Conservation (phyloP, 2,329 filamentous ascomycete species). For the Cordyceps militaris region DNA sequence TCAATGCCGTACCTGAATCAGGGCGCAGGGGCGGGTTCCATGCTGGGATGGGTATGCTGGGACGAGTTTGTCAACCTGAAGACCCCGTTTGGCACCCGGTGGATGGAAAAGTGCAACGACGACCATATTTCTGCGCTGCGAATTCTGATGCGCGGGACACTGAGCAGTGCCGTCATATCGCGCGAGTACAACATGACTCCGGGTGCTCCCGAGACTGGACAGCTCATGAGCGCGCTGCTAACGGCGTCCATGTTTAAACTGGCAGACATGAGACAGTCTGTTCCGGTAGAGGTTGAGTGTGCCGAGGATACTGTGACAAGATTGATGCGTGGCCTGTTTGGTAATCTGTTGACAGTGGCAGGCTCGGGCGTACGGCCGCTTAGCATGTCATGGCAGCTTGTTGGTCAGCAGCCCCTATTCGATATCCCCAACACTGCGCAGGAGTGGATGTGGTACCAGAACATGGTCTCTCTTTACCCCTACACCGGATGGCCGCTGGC, state of each 20-base stretch:
- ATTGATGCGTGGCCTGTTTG: conserved; percentile 18
- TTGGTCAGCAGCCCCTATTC: conserved; percentile 12
- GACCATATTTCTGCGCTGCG: conserved; percentile 16
- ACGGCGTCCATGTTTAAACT: conserved; percentile 17
- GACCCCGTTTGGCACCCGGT: conserved; percentile 14
- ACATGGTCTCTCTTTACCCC: conserved; percentile 15
- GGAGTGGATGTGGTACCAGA: conserved; percentile 18
- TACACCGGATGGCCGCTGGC: conserved; percentile 17
- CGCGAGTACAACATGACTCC: conserved; percentile 14
- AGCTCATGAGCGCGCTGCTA: conserved; percentile 16
- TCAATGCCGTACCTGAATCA: conserved; percentile 15
- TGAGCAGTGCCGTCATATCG: conserved; percentile 15
- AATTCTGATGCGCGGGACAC: conserved; percentile 16
- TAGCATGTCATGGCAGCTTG: conserved; percentile 18
- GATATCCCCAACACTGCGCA: conserved; percentile 13
- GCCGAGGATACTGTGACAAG: conserved; percentile 17
- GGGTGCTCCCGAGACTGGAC: conserved; percentile 12
- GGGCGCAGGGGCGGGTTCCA: conserved; percentile 12
- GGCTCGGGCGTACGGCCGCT: conserved; percentile 16
- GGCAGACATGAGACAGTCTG: not conserved
- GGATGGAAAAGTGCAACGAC: conserved; percentile 19
- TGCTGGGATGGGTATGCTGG: conserved; percentile 17
- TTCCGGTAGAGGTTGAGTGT: not conserved
- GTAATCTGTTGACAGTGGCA: conserved; percentile 17
- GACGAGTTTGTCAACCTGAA: conserved; percentile 17